Evolutionary conservation across 768 basidiomycete genomes (phyloP), one percentile per base, ranked within the genome.

Genomic region (Galerina marginata): DNA sequence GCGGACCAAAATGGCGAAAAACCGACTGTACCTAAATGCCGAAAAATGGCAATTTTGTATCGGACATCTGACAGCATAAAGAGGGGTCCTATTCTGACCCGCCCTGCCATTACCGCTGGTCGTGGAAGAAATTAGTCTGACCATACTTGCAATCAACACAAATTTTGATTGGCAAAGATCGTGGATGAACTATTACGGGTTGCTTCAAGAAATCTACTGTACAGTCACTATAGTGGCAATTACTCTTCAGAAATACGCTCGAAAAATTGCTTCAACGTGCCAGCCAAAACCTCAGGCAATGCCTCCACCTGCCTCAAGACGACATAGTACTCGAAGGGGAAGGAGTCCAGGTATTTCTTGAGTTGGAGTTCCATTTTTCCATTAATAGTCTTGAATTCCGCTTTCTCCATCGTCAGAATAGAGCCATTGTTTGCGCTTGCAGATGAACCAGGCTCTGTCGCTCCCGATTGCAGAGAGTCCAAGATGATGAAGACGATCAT

Each of bases 241-340:
- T 81, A 88, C 66, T 88, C 84, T 65, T 91, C 92, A 9, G 90
- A 89, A 55, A 93, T 83, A 56, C 89, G 83, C 72, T 94, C 92
- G 65, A 95, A 94, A 72, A 95, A 99, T 73, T 99, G 95, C 69
- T 92, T 90, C 60, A 99, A 75, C 2, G 94, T 97, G 48, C 88
- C 87, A 20, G 92, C 83, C 65, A 99, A 77, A 11, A 97, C 93
- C 56, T 95, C 92, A 3, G 97, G 96, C 39, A 99, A 76, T 15
- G 93, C 89, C 74, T 96, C 95, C 45, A 96, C 93, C 64, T 91
- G 86, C 60, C 95, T 80, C 52, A 99, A 73, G n/a, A 99, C 89
- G 49, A 98, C 90, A 66, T 95, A 99, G 70, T 96, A 96, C 76
- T 98, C 94, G 77, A 99, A 99, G 0, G 97, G 97, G 84, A 99